These are phyloP conservation scores for Botryobasidium botryosum DNA, from an alignment of 768 basidiomycete species.

Conservation along the genomic window DNA sequence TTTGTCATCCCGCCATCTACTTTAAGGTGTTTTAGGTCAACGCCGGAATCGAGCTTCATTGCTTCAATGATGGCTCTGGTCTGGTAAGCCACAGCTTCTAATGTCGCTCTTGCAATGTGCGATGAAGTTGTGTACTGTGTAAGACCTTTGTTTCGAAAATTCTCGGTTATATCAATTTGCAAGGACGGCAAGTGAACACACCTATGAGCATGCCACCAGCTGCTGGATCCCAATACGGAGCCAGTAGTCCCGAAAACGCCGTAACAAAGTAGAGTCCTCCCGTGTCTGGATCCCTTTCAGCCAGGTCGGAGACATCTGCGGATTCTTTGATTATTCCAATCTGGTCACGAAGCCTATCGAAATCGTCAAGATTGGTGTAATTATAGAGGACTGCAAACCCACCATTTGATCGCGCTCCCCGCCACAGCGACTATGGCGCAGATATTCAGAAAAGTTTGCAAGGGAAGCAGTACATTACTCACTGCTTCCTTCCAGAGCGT, in stretches of 20 bases:
- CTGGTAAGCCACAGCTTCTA: conserved; percentile 94
- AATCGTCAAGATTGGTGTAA: conserved; percentile 1
- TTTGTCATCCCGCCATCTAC: conserved; percentile 99
- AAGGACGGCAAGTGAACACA: conserved; percentile 16
- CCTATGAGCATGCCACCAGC: conserved; percentile 80
- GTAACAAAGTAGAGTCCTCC: conserved; percentile 95
- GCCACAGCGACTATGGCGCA: conserved; percentile 62
- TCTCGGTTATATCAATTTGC: neutral
- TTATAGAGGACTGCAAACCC: conserved; percentile 11
- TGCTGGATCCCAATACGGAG: conserved; percentile 93
- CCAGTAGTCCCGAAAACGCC: conserved; percentile 87
- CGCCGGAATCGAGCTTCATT: conserved; percentile 81
- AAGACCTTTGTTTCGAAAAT: conserved; percentile 29
- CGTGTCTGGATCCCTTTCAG: conserved; percentile 53
- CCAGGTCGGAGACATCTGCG: conserved; percentile 70
- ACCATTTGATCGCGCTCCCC: conserved; percentile 90
- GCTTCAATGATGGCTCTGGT: conserved; percentile 89
- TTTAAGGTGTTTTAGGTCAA: conserved; percentile 66
- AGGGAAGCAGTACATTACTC: conserved; percentile 20
- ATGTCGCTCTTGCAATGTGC: conserved; percentile 86
- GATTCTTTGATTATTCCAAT: conserved; percentile 70
- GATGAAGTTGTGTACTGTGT: conserved; percentile 80
- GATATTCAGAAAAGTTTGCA: neutral
- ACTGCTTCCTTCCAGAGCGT: conserved; percentile 92
- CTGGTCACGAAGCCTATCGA: conserved; percentile 65